Percentiles rank a stretch among this genome's conserved stretches.
These are phyloP conservation scores for Serendipita sp. DNA, from an alignment of 1,284 basidiomycete genomes.

Conservation along the genomic window DNA sequence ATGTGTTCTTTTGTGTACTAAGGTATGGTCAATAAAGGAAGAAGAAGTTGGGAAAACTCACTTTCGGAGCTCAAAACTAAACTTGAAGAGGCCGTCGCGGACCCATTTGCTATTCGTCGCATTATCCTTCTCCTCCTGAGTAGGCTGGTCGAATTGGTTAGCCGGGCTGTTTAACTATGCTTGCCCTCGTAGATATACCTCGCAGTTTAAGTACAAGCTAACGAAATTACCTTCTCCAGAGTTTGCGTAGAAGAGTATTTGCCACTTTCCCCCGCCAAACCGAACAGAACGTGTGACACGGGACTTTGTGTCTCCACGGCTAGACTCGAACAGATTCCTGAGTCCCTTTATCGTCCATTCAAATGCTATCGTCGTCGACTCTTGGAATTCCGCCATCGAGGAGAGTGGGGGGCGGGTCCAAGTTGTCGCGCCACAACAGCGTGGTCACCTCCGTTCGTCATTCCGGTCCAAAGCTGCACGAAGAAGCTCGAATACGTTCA, in stretches of 20 bases:
- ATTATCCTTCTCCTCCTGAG: conserved; percentile 55
- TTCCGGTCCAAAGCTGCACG: no score
- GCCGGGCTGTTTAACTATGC: background rate
- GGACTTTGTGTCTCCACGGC: conserved; percentile 54
- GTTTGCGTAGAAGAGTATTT: conserved; percentile 73
- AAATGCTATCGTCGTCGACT: conserved; percentile 50
- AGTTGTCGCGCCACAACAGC: background rate
- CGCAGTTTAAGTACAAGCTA: conserved; percentile 67
- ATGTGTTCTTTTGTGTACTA: conserved; percentile 30
- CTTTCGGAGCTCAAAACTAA: conserved; percentile 71
- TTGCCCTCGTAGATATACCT: conserved; percentile 31
- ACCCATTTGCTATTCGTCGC: conserved; percentile 61
- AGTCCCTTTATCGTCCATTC: conserved; percentile 64
- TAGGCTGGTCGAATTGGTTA: conserved; percentile 37
- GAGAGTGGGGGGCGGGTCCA: background rate
- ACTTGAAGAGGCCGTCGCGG: conserved; percentile 71
- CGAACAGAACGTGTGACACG: conserved; percentile 51
- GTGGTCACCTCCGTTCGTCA: no score
- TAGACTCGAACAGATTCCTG: conserved; percentile 56
- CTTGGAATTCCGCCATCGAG: conserved; percentile 26
- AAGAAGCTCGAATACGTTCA: no score
- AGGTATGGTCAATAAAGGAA: conserved; percentile 13
- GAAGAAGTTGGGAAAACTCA: conserved; percentile 19
- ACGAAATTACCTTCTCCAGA: conserved; percentile 45
- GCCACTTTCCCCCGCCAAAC: conserved; percentile 60